phyloP scores from a whole-genome alignment of 352 stramenopile species.

The Pythium phragmiticola region DNA sequence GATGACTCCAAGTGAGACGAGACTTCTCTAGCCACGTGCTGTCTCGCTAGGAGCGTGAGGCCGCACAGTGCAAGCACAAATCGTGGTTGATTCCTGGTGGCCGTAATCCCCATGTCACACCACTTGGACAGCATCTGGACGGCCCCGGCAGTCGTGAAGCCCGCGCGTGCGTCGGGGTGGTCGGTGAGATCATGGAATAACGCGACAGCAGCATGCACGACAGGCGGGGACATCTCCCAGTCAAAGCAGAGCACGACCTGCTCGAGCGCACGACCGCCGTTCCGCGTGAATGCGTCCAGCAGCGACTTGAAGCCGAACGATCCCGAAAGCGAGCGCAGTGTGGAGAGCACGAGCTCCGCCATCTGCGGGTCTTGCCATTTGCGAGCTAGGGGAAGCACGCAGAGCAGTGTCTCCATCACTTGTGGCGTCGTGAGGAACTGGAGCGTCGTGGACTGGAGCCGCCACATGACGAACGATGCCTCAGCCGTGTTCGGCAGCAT shows the following conservation, averaged over 20 bases:
- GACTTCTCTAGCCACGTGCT: slow-evolving; percentile 20
- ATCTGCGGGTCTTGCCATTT: slow-evolving; percentile 15
- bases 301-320: slow-evolving; percentile 56
- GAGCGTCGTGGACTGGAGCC: not conserved
- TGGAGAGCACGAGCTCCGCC: slow-evolving; percentile 43
- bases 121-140: slow-evolving; percentile 46
- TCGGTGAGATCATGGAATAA: slow-evolving; percentile 65
- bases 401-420: slow-evolving; percentile 22
- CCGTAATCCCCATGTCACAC: slow-evolving; percentile 35
- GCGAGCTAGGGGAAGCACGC: slow-evolving; percentile 15
- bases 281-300: slow-evolving; percentile 53
- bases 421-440: slow-evolving; percentile 23
- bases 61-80: slow-evolving; percentile 56
- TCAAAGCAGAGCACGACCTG: slow-evolving; percentile 46
- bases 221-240: slow-evolving; percentile 23
- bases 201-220: slow-evolving; percentile 41
- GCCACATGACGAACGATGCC: slow-evolving; percentile 11
- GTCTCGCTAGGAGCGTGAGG: slow-evolving; percentile 47
- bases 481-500: not conserved
- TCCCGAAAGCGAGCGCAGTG: slow-evolving; percentile 34
- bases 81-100: slow-evolving; percentile 22
- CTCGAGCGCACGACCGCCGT: slow-evolving; percentile 52
- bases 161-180: slow-evolving; percentile 47
- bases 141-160: slow-evolving; percentile 62
- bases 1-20: not conserved